Evolutionary conservation across 257 asterid genomes (phyloP).

Genomic region (Nyctanthes arbortristis): DNA sequence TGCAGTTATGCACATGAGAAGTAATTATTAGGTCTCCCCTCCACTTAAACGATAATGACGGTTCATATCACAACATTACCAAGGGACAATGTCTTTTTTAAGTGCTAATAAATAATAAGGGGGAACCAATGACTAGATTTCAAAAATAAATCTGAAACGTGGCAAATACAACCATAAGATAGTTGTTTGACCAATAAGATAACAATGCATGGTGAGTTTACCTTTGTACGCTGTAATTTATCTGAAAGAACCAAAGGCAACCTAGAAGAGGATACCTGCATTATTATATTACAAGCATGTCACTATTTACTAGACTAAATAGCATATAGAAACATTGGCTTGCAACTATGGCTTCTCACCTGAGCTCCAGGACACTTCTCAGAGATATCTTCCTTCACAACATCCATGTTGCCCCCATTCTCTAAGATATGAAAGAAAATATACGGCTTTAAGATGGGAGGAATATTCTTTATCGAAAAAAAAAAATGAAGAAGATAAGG

Average conservation of each 20-base stretch:
- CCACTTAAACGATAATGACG: not conserved
- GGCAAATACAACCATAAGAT: slow-evolving; percentile 17
- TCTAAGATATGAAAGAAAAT: slow-evolving; percentile 39
- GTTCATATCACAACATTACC: slow-evolving; percentile 9
- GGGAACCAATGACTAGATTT: not conserved
- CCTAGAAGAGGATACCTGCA: slow-evolving; percentile 73
- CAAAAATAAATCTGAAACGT: slow-evolving; percentile 9
- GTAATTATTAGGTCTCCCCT: not conserved
- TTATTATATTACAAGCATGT: slow-evolving; percentile 21
- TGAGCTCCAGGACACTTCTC: slow-evolving; percentile 49
- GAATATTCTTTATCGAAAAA: slow-evolving; percentile 10
- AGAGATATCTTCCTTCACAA: slow-evolving; percentile 45
- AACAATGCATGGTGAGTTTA: slow-evolving; percentile 32
- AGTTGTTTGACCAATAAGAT: slow-evolving; percentile 9
- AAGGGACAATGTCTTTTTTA: not conserved
- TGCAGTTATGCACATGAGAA: slow-evolving; percentile 13
- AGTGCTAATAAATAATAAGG: not conserved
- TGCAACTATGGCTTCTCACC: slow-evolving; percentile 48
- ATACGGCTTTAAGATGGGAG: slow-evolving; percentile 14
- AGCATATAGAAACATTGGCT: slow-evolving; percentile 11
- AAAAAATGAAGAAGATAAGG: too few relatives aligned
- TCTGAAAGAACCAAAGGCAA: slow-evolving; percentile 79
- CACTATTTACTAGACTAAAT: slow-evolving; percentile 20
- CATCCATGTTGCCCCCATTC: slow-evolving; percentile 38
- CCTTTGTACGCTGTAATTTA: slow-evolving; percentile 86